Evolutionary conservation across 2,329 filamentous ascomycete species (phyloP).

Genomic region (Cercospora nicotianae): DNA sequence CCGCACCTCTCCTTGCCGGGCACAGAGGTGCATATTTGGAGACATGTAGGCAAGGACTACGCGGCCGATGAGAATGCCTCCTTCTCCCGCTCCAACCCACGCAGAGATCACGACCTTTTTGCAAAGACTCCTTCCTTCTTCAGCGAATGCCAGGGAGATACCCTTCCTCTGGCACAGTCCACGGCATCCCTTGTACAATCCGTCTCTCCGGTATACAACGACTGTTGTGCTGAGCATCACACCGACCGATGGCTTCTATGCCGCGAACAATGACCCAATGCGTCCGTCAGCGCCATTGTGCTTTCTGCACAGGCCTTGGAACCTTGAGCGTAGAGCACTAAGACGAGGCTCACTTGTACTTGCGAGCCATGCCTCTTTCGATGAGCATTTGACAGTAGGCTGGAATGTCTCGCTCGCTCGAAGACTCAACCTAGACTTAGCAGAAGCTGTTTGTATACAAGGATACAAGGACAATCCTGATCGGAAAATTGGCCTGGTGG

Average conservation of each 20-base stretch:
- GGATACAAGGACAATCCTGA: constrained; percentile 44
- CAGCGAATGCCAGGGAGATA: constrained; percentile 10
- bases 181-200: constrained; percentile 9
- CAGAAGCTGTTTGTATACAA: constrained; percentile 37
- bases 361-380: constrained; percentile 41
- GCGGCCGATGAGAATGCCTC: background rate
- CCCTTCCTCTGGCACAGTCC: constrained; percentile 17
- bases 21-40: background rate
- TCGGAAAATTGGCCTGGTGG: constrained; percentile 42
- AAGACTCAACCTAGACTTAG: constrained; percentile 36
- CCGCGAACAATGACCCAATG: background rate
- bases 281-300: background rate
- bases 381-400: constrained; percentile 43
- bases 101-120: constrained; percentile 13
- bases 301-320: constrained; percentile 22
- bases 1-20: background rate
- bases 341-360: constrained; percentile 21
- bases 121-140: constrained; percentile 9
- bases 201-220: background rate
- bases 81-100: background rate
- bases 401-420: constrained; percentile 41
- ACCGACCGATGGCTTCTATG: constrained; percentile 19
- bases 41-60: background rate
- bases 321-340: constrained; percentile 9
- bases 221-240: constrained; percentile 19